Evolutionary conservation across 805 yeast genomes (phyloP).

Genomic region (Kodamaea neixiangensis): DNA sequence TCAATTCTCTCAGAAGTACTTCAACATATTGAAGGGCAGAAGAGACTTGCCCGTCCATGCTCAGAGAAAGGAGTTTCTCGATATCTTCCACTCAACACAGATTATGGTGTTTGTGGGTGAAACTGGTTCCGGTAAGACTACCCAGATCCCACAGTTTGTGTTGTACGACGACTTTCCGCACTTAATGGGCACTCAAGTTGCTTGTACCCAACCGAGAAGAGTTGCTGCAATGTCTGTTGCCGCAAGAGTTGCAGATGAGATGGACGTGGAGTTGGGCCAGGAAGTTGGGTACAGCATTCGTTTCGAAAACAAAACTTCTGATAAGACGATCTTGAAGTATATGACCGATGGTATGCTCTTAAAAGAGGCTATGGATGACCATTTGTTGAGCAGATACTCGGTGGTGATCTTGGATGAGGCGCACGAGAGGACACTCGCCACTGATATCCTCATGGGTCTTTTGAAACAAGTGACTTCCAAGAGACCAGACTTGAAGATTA

Average conservation of each 20-base stretch:
- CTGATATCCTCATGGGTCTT: constrained; percentile 95
- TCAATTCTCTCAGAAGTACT: constrained; percentile 62
- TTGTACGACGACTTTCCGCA: constrained; percentile 92
- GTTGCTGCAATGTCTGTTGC: constrained; percentile 99
- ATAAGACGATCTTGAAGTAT: constrained; percentile 82
- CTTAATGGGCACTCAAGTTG: constrained; percentile 77
- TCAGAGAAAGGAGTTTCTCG: constrained; percentile 85
- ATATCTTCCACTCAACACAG: constrained; percentile 81
- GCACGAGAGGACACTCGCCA: constrained; percentile 94
- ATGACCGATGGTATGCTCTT: constrained; percentile 99
- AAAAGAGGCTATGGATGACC: constrained; percentile 98
- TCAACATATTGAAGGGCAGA: constrained; percentile 74
- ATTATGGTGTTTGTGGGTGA: constrained; percentile 99
- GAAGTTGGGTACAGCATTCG: constrained; percentile 96
- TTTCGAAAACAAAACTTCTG: constrained; percentile 85
- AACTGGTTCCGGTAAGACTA: constrained; percentile 98
- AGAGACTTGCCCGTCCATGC: constrained; percentile 92
- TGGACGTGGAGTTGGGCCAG: constrained; percentile 90
- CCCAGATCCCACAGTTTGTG: constrained; percentile 97
- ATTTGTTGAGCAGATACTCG: constrained; percentile 72
- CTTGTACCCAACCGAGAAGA: constrained; percentile 96
- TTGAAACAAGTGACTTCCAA: constrained; percentile 77
- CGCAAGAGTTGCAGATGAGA: constrained; percentile 93
- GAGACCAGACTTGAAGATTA: constrained; percentile 86
- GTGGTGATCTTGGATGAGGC: constrained; percentile 96